Base-by-base conservation (phyloP, 108 stramenopile species). In the Fistulifera pelliculosa region DNA sequence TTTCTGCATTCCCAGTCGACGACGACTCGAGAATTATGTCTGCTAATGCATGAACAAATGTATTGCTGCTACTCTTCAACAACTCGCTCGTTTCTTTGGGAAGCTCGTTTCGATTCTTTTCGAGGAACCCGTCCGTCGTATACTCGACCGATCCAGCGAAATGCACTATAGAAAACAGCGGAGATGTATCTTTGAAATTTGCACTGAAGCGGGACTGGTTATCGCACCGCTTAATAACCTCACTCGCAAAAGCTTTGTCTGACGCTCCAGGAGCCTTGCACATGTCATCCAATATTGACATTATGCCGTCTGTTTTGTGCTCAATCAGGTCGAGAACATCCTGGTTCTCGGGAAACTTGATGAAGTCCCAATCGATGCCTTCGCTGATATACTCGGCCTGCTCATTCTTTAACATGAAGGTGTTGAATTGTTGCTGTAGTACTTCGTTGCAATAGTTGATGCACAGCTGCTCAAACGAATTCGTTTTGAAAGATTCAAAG, bases 371-470 rank as follows among this genome's bases (percentile, higher is more conserved):
- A 6, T 73, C 68, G 45, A 95, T 95, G 17, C 82, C 83, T 64
- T 95, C 90, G 23, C 62, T 62, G 27, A 70, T 58, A 62, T 92
- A 95, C 45, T 86, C 87, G 39, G 69, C 64, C 49, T 92, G 88
- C 54, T 94, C 93, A 22, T 81, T 52, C 58, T 88, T 85, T 71
- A 96, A 90, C 7, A 96, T 79, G 48, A 86, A 92, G 31, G 74
- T 60, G 61, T 94, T 93, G 74, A 93, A 94, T 57, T 94, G 95
- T 61, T 93, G 90, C 62, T 93, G 90, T 14, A 95, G 73, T 11
- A 87, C 85, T 56, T 92, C 92, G 59, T 98, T 98, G 49, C 90
- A 90, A 64, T 92, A 96, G 71, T 96, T 98, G 70, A 98, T 98
- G 68, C 94, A 96, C 15, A 96, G 69, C 66, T 98, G 94, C 69